Percentiles rank a stretch among this genome's conserved stretches.
These are phyloP conservation scores for Diaporthe batatas DNA, from an alignment of 2,329 filamentous ascomycete species.

Conservation along the genomic window DNA sequence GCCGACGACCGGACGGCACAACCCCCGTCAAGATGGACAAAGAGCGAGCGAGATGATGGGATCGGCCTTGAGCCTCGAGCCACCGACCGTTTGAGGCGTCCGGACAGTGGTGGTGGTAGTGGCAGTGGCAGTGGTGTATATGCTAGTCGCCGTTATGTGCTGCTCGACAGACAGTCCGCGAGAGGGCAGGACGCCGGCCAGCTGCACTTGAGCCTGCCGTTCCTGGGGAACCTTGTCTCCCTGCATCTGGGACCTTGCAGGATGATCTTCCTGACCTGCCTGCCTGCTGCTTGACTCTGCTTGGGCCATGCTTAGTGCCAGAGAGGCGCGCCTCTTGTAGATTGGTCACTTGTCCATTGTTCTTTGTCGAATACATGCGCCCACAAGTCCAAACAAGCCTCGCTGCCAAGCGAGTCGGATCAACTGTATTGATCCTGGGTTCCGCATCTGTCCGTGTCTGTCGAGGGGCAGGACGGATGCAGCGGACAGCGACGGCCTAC, in stretches of 20 bases:
- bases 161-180: conserved; percentile 31
- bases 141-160: conserved; percentile 36
- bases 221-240: conserved; percentile 33
- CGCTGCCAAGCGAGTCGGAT: conserved; percentile 4
- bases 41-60: not conserved
- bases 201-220: conserved; percentile 29
- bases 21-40: conserved; percentile 18
- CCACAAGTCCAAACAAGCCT: conserved; percentile 2
- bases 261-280: conserved; percentile 11
- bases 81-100: conserved; percentile 20
- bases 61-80: not conserved
- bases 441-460: conserved; percentile 2
- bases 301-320: conserved; percentile 1
- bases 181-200: conserved; percentile 18
- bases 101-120: conserved; percentile 8
- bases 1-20: not conserved
- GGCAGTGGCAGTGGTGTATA: conserved; percentile 17
- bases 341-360: conserved; percentile 14
- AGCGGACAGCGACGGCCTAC: not conserved
- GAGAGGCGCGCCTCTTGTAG: conserved; percentile 24
- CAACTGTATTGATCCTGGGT: not conserved
- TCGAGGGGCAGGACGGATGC: conserved; percentile 17
- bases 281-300: conserved; percentile 17
- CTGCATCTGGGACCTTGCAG: conserved; percentile 39
- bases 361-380: not conserved